Conservation (phyloP, 1,139 yeast genomes). For the Blastobotrys buckinghamii region DNA sequence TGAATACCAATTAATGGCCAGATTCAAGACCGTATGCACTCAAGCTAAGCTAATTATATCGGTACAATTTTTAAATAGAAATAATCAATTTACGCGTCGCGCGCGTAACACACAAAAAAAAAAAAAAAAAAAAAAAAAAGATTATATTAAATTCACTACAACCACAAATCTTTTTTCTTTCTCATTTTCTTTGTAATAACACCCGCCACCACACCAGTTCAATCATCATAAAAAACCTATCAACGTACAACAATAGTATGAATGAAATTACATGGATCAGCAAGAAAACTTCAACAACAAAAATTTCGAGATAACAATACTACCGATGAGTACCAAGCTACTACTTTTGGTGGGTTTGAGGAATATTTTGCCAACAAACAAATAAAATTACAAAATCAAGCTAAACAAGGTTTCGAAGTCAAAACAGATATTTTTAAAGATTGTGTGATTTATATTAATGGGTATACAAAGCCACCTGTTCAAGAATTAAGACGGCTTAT, state of each 20-base stretch:
- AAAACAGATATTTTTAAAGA: slow-evolving; percentile 47
- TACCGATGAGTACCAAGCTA: slow-evolving; percentile 35
- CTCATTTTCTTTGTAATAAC: not conserved
- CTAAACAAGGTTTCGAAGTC: slow-evolving; percentile 26
- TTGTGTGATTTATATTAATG: slow-evolving; percentile 73
- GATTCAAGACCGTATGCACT: too few relatives aligned
- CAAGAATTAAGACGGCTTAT: slow-evolving; percentile 65
- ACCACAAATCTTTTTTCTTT: not conserved
- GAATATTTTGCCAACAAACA: slow-evolving; percentile 65
- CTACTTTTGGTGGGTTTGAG: slow-evolving; percentile 63
- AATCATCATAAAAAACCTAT: too few relatives aligned
- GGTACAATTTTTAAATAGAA: not conserved
- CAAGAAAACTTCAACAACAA: slow-evolving; percentile 20
- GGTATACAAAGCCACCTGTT: slow-evolving; percentile 72
- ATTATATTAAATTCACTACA: not conserved
- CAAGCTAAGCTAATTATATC: too few relatives aligned
- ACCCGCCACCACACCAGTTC: too few relatives aligned
- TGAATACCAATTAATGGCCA: too few relatives aligned
- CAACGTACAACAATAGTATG: too few relatives aligned
- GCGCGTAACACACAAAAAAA: too few relatives aligned
- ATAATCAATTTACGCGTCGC: not conserved
- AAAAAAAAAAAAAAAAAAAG: too few relatives aligned
- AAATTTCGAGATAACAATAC: slow-evolving; percentile 22
- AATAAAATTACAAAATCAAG: slow-evolving; percentile 63
- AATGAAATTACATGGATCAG: slow-evolving; percentile 20